Base-by-base conservation (phyloP, 169 alveolate genomes). In the Cryptosporidium andersoni region DNA sequence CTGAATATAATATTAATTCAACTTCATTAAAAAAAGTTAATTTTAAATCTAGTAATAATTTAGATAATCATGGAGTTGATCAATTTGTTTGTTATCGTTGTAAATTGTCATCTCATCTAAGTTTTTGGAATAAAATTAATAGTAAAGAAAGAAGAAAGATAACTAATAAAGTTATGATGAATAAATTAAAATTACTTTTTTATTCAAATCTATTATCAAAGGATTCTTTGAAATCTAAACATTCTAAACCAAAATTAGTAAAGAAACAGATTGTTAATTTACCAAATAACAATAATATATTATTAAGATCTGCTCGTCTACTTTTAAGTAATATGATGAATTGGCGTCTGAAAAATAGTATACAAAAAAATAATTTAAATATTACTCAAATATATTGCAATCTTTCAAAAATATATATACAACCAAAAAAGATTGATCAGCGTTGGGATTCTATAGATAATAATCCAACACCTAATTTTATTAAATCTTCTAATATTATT, bases 141-240 rank as follows among this genome's bases (percentile, higher is more conserved):
- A 6, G 64, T 12, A 74, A 47, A 16, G 67, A 74, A 74, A 74
- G 51, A 58, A 51, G 67, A 25, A 58, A 25, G 4, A 34, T 58
- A 12, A 14, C 85, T 4, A 74, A 40, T 45, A 74, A 74, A 45
- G 85, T 68, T 8, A 74, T 74, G 85, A 55, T 43, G 85, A 45
- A 68, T 68, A 74, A 58, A 53, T 43, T 34, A 74, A 1, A 12
- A 49, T 12, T 37, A 58, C 37, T 74, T 74, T 64, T 74, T 25
- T 14, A 37, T 47, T 49, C 16, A 12, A 7, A 7, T 25, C 9
- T 52, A 9, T 3, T 45, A 55, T 6, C n/a, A 66, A 48, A 1
- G 39, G 16, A 53, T 3, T 8, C 47, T 39, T 52, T 39, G 53
- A 53, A 45, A 12, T 8, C 3, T 52, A 39, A 39, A 25, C 42